A percentile compares a stretch with the other conserved stretches of the same genome.
Conservation (phyloP, 495 filamentous ascomycete genomes). For the Penicillium samsonianum region DNA sequence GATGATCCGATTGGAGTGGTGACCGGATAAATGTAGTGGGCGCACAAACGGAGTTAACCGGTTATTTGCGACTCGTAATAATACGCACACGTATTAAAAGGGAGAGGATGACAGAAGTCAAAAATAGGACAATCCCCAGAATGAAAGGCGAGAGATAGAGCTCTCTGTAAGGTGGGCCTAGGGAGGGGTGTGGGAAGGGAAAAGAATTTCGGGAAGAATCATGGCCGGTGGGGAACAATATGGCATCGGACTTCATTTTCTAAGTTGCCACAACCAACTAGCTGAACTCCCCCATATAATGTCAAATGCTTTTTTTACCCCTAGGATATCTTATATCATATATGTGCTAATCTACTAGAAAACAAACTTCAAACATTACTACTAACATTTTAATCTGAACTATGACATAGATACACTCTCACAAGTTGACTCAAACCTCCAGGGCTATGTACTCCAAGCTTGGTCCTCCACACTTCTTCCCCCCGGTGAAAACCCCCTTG, state of each 20-base stretch:
- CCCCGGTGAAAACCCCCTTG: neutral
- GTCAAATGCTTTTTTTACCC: neutral
- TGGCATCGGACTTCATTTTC: slow-evolving; percentile 26
- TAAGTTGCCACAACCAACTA: slow-evolving; percentile 15
- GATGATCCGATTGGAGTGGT: slow-evolving; percentile 20
- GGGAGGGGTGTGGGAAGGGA: slow-evolving; percentile 19
- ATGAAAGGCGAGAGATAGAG: slow-evolving; percentile 20
- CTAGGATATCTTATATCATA: neutral
- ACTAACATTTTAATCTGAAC: neutral
- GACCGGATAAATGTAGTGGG: slow-evolving; percentile 24
- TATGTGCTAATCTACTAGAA: neutral
- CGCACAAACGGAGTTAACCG: slow-evolving; percentile 41
- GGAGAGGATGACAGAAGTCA: slow-evolving; percentile 16
- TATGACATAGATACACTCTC: neutral
- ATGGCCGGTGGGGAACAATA: slow-evolving; percentile 28
- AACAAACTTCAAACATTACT: neutral
- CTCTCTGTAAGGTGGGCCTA: slow-evolving; percentile 21
- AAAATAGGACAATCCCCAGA: slow-evolving; percentile 24
- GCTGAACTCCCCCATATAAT: neutral
- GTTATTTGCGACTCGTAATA: slow-evolving; percentile 25
- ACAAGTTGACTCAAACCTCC: neutral
- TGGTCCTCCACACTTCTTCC: neutral
- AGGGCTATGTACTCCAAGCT: neutral
- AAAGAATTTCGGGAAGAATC: slow-evolving; percentile 37
- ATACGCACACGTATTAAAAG: slow-evolving; percentile 16